These are phyloP conservation scores for Cadophora luteo-olivacea DNA, from an alignment of 2,329 filamentous ascomycete genomes.

Conservation along the genomic window DNA sequence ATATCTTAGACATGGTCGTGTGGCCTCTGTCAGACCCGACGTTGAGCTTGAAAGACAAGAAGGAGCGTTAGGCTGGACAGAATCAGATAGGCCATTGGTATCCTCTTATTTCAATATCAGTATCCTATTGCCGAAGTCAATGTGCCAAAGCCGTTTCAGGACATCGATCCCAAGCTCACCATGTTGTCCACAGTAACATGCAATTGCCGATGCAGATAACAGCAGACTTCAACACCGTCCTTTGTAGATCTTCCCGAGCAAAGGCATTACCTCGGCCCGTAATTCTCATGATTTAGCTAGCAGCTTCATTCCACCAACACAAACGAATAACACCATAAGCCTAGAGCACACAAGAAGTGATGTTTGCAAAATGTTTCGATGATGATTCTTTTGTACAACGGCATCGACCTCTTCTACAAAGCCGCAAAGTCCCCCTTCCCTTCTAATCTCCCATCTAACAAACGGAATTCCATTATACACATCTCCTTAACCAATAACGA, in stretches of 20 bases:
- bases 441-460: constrained; percentile 20
- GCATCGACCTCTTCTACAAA: constrained; percentile 47
- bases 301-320: not conserved
- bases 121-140: too few species aligned
- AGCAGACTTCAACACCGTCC: too few species aligned
- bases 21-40: too few species aligned
- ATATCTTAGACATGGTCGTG: too few species aligned
- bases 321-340: not conserved
- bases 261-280: not conserved
- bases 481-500: constrained; percentile 83
- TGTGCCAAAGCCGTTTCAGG: too few species aligned
- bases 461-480: constrained; percentile 27
- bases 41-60: too few species aligned
- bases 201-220: too few species aligned
- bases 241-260: not conserved
- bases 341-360: not conserved
- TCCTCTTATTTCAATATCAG: too few species aligned
- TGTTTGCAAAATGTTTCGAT: constrained; percentile 30
- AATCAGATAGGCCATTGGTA: too few species aligned
- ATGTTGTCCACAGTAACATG: too few species aligned
- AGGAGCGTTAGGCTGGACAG: too few species aligned
- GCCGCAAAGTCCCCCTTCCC: constrained; percentile 46
- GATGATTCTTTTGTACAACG: constrained; percentile 46
- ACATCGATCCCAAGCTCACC: too few species aligned
- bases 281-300: not conserved